These are phyloP conservation scores for Claviceps sorghi DNA, from an alignment of 2,329 filamentous ascomycete species.

Conservation along the genomic window DNA sequence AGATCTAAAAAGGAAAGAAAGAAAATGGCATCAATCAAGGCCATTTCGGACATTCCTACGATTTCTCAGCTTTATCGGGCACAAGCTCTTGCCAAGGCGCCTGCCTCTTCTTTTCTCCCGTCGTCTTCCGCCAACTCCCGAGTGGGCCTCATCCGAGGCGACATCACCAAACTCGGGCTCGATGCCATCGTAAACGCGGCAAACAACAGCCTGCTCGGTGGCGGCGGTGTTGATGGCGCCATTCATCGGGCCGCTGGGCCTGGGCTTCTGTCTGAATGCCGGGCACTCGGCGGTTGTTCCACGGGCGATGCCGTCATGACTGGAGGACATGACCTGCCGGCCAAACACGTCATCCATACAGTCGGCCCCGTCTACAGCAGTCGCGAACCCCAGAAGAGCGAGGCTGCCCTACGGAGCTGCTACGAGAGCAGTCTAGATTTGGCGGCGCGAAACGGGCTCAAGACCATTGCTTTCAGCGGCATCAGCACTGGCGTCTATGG, in stretches of 20 bases:
- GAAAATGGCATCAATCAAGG: slow-evolving; percentile 12
- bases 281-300: slow-evolving; percentile 52
- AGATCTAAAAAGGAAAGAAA: too few species aligned
- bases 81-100: slow-evolving; percentile 19
- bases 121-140: slow-evolving; percentile 51
- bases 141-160: slow-evolving; percentile 55
- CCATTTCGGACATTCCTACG: slow-evolving; percentile 44
- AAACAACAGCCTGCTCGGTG: slow-evolving; percentile 63
- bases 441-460: slow-evolving; percentile 51
- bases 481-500: slow-evolving; percentile 85
- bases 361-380: slow-evolving; percentile 66
- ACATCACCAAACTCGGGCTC: slow-evolving; percentile 67
- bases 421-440: slow-evolving; percentile 59
- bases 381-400: slow-evolving; percentile 19
- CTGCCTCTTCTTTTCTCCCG: slow-evolving; percentile 13
- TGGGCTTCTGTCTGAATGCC: slow-evolving; percentile 54
- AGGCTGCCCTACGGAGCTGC: slow-evolving; percentile 40
- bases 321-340: slow-evolving; percentile 58
- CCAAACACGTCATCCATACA: slow-evolving; percentile 70
- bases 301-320: slow-evolving; percentile 80
- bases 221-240: slow-evolving; percentile 80
- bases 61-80: slow-evolving; percentile 48
- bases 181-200: slow-evolving; percentile 91
- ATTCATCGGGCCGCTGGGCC: slow-evolving; percentile 75
- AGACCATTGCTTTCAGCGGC: slow-evolving; percentile 66